These are phyloP conservation scores for Elsinoe fawcettii DNA, from an alignment of 2,329 filamentous ascomycete genomes.

Conservation along the genomic window DNA sequence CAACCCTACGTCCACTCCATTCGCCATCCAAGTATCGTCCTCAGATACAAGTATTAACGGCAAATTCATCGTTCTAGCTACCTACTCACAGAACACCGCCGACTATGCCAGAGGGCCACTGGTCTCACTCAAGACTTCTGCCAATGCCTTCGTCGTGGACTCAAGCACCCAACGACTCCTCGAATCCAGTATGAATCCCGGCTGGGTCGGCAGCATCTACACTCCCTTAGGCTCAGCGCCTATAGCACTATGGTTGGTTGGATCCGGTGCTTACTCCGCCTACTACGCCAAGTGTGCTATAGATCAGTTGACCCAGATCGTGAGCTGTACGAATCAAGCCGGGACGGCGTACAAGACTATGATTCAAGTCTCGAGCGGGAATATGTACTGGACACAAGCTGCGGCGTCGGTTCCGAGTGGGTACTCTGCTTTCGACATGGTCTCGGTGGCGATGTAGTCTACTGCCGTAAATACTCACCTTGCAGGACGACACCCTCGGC, in stretches of 20 bases:
- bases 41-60: background rate
- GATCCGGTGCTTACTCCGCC: background rate
- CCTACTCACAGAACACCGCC: background rate
- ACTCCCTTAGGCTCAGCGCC: background rate
- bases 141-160: background rate
- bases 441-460: background rate
- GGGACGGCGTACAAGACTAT: constrained; percentile 1
- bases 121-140: background rate
- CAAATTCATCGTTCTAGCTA: background rate
- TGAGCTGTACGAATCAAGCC: constrained; percentile 6
- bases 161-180: background rate
- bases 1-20: background rate
- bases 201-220: background rate
- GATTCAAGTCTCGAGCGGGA: background rate
- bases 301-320: background rate
- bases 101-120: background rate
- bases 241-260: background rate
- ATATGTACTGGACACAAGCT: background rate
- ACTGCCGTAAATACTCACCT: background rate
- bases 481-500: no score
- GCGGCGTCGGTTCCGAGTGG: background rate
- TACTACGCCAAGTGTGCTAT: background rate
- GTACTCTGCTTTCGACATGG: background rate
- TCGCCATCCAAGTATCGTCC: background rate
- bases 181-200: background rate